A percentile compares a stretch with the other conserved stretches of the same genome.
Evolutionary conservation across 2,329 filamentous ascomycete genomes (phyloP).

Genomic region (Taxawa tesnikishii): DNA sequence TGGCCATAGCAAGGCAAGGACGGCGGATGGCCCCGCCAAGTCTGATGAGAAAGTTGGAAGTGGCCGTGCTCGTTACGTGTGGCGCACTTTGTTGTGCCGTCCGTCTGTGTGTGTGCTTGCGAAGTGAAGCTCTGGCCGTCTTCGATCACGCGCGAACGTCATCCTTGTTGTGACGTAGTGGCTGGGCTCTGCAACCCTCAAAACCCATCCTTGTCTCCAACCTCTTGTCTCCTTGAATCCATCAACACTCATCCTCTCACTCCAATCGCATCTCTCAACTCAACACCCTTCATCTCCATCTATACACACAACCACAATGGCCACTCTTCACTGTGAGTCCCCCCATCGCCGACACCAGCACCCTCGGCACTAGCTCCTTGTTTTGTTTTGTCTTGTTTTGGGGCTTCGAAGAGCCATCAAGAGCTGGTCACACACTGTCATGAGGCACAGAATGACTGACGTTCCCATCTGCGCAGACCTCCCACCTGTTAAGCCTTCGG

Average conservation of each 20-base stretch:
- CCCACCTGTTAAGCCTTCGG: slow-evolving; percentile 88
- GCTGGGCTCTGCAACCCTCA: background rate
- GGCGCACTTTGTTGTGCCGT: no score
- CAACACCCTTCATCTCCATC: slow-evolving; percentile 5
- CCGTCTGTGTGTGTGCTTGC: no score
- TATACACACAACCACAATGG: slow-evolving; percentile 34
- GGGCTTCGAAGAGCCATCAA: no score
- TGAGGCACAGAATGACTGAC: slow-evolving; percentile 11
- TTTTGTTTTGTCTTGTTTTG: no score
- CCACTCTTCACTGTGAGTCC: slow-evolving; percentile 46
- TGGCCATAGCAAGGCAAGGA: no score
- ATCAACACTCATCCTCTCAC: slow-evolving; percentile 3
- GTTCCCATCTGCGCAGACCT: slow-evolving; percentile 38
- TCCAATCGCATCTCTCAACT: slow-evolving; percentile 1
- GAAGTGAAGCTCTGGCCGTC: no score
- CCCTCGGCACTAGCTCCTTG: slow-evolving; percentile 1
- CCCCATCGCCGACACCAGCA: background rate
- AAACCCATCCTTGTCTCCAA: slow-evolving; percentile 2
- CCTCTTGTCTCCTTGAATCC: slow-evolving; percentile 1
- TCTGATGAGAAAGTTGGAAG: no score
- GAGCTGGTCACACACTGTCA: no score
- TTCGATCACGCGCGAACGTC: no score
- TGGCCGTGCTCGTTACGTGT: no score
- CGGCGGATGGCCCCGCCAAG: no score
- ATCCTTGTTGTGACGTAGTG: background rate